Conservation (phyloP, 768 basidiomycete genomes). For the Tulasnella sp. region DNA sequence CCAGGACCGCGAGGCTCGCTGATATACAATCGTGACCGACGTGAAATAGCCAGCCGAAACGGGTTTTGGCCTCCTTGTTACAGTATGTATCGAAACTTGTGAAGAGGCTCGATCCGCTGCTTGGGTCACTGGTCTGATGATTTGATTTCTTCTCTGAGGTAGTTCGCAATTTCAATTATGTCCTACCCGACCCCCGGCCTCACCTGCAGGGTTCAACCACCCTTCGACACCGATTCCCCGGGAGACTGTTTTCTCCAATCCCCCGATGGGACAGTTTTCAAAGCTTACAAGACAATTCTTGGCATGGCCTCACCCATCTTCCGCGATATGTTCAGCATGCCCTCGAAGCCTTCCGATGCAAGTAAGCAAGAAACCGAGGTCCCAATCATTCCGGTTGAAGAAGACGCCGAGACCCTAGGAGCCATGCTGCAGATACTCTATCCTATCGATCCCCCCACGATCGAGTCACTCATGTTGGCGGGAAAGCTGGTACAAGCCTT, state of each 20-base stretch:
- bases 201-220: background rate
- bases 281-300: background rate
- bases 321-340: slow-evolving; percentile 17
- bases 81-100: no score
- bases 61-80: no score
- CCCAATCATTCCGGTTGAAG: background rate
- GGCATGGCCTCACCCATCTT: slow-evolving; percentile 1
- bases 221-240: background rate
- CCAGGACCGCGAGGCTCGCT: no score
- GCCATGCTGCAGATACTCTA: background rate
- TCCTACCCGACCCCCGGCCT: background rate
- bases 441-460: background rate
- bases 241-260: background rate
- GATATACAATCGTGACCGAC: no score
- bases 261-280: slow-evolving; percentile 1
- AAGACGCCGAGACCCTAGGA: background rate
- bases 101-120: no score
- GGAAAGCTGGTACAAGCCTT: background rate
- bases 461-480: background rate
- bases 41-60: no score
- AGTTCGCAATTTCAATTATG: no score
- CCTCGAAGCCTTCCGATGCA: background rate
- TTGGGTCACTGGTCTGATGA: no score
- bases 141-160: no score
- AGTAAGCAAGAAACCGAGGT: background rate